Base-by-base conservation (phyloP, 2,329 filamentous ascomycete genomes). In the Fusarium penzigii region DNA sequence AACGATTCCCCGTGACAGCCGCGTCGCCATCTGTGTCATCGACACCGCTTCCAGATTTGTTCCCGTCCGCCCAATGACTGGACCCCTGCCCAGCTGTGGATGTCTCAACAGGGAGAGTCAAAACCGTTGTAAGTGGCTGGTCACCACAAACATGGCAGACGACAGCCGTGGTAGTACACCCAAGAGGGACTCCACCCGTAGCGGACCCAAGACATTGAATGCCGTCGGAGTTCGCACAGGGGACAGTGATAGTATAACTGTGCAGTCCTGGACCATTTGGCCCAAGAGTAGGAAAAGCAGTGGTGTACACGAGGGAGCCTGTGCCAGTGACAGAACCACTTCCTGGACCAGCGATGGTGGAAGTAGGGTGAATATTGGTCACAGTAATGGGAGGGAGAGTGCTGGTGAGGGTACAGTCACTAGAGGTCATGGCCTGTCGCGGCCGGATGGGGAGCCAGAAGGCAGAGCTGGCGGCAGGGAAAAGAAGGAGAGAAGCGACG, bases 81-180 rank as follows among this genome's bases (percentile, higher is more conserved):
- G 20, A 40, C 29, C 25, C 52, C 29, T 55, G 51, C 17, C 11
- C n/a, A 42, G 53, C 53, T 46, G 40, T 32, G 25, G 38, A 36
- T 39, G 51, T 50, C 43, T 53, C 55, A 41, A 38, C 14, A 41
- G 55, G 55, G 3, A 57, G 50, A 25, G 53, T 57, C 50, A 57
- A 34, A 3, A 39, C 41, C 1, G 54, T 57, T 1, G 53, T 57
- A 1, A 54, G 17, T 0, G 36, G 38, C 4, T 17, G 25, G 17
- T 53, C 43, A 6, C 32, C 55, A n/a, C 55, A 57, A 3, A 38
- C 17, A 14, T 41, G 42, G 6, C 53, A 57, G 25, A 51, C 25
- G 36, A 57, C 50, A 5, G 29, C 38, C 3, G 53, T 42, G 9
- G 50, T 41, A 11, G 53, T 51, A 49, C 57, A 57, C 1, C 53